Conservation (phyloP, 2,329 filamentous ascomycete species). For the Paracoccidioides lutzii region DNA sequence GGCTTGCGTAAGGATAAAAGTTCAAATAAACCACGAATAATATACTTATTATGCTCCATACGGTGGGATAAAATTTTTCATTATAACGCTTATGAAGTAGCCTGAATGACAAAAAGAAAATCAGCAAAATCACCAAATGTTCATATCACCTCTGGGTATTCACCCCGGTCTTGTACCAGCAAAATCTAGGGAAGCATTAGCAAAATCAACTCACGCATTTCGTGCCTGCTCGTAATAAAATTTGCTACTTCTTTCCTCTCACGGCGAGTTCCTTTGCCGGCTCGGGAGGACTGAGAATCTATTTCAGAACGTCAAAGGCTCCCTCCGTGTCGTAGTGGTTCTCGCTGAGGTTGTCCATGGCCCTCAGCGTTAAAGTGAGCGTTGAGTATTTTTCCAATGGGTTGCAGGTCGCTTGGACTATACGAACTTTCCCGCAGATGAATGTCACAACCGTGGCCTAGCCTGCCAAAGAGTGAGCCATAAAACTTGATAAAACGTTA, state of each 20-base stretch:
- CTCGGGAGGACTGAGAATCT: conserved; percentile 10
- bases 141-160: no score
- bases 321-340: conserved; percentile 6
- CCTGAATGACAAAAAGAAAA: no score
- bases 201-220: no score
- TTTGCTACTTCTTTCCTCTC: conserved; percentile 1
- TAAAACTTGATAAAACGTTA: conserved; percentile 1
- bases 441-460: conserved; percentile 10
- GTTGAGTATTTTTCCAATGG: conserved; percentile 5
- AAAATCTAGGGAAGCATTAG: no score
- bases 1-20: no score
- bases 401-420: conserved; percentile 4
- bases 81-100: no score
- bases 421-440: conserved; percentile 1
- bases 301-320: conserved; percentile 7
- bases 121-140: no score
- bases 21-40: no score
- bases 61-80: no score
- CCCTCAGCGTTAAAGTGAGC: conserved; percentile 7
- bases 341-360: conserved; percentile 5
- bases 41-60: no score
- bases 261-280: conserved; percentile 3
- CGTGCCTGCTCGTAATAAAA: no score
- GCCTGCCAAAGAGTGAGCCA: background rate
- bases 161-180: no score